Evolutionary conservation across 345 rosid genomes (phyloP).

Genomic region (Citropsis articulata): DNA sequence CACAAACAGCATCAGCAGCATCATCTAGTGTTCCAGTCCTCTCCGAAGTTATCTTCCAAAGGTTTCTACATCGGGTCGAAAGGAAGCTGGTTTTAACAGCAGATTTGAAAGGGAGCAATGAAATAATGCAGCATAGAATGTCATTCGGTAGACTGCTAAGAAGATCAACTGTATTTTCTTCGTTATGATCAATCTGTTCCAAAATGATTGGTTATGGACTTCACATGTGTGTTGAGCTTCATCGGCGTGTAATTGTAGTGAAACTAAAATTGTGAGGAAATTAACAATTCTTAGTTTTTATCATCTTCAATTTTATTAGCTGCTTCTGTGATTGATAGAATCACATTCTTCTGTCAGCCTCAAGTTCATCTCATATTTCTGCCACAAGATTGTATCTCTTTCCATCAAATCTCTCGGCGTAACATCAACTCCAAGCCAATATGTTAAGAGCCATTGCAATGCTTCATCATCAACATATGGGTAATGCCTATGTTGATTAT

Average conservation of each 20-base stretch:
- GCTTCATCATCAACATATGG: too few species aligned
- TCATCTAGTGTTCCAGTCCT: background rate
- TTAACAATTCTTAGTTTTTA: background rate
- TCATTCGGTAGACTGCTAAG: background rate
- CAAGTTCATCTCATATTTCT: too few species aligned
- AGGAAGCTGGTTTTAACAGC: slow-evolving; percentile 2
- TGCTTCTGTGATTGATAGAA: too few species aligned
- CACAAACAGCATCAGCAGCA: background rate
- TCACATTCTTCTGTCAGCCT: too few species aligned
- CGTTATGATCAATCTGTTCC: background rate
- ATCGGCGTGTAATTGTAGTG: background rate
- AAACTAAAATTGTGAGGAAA: background rate
- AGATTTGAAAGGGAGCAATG: slow-evolving; percentile 8
- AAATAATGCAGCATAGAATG: slow-evolving; percentile 3
- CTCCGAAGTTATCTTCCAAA: background rate
- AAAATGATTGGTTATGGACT: background rate
- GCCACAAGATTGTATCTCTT: too few species aligned
- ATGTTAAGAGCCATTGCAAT: too few species aligned
- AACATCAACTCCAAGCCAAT: too few species aligned
- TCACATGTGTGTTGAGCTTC: background rate
- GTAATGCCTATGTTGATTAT: too few species aligned
- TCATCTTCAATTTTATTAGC: background rate
- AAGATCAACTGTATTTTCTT: background rate
- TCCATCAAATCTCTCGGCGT: too few species aligned
- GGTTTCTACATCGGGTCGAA: background rate